These are phyloP conservation scores for Pholiota conissans DNA, from an alignment of 768 basidiomycete genomes.

Conservation along the genomic window DNA sequence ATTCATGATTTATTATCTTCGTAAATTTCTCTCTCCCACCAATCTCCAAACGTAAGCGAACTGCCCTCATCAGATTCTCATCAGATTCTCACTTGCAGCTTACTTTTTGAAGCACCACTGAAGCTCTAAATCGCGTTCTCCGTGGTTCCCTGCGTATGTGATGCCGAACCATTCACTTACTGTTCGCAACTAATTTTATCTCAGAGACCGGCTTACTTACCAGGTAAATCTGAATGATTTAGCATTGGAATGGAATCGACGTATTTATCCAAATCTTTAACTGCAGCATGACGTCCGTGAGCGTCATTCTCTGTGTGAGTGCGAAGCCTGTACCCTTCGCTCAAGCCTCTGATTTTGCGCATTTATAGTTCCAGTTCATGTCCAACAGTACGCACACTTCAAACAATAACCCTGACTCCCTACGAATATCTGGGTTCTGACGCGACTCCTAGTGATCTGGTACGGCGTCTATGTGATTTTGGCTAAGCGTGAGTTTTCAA, in stretches of 20 bases:
- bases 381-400: not conserved
- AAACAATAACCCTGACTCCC: not conserved
- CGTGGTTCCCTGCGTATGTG: not conserved
- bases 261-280: not conserved
- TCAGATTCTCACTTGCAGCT: not conserved
- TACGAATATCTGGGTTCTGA: no score
- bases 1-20: slow-evolving; percentile 5
- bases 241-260: no score
- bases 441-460: slow-evolving; percentile 1
- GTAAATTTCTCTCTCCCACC: not conserved
- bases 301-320: not conserved
- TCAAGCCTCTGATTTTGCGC: no score
- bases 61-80: not conserved
- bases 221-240: no score
- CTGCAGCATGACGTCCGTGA: slow-evolving; percentile 2
- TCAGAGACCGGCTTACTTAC: not conserved
- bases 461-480: not conserved
- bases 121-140: not conserved
- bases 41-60: not conserved
- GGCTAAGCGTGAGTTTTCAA: slow-evolving; percentile 2
- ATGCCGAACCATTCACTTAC: no score
- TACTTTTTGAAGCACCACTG: not conserved
- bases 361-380: not conserved
- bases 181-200: not conserved
- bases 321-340: no score